Base-by-base conservation (phyloP, 345 rosid species). In the Citrus cavaleriei region DNA sequence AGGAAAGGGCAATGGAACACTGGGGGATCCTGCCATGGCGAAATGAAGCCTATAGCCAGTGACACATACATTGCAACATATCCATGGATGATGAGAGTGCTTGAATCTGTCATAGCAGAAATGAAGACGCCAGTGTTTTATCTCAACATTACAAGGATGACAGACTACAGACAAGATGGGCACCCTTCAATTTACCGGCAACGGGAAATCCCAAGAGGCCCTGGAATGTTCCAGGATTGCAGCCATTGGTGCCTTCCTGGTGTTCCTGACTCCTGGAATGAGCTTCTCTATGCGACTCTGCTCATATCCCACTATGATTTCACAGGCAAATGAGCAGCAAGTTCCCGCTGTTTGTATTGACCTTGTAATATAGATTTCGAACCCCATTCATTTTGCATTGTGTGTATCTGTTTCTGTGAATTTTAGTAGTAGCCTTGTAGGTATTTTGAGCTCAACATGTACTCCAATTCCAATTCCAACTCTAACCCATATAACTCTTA, bases 241-340 rank as follows among this genome's bases (percentile, higher is more conserved):
- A 90, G 92, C 81, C 97, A 91, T 60, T 93, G 97, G 95, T 91
- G 95, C 68, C 83, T 93, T 27, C 95, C 95, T 27, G 95, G 94
- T 55, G 93, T 91, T 80, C 95, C 97, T 2, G 97, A 93, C 70
- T 84, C 87, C 49, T 91, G 94, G 97, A 93, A 91, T 65, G 89
- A 93, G 74, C 91, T 93, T 79, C 87, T 93, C 49, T 91, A 88
- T 57, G 90, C 90, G 73, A 85, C 89, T 63, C 75, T 91, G 59
- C 71, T 89, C 2, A 57, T 79, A 9, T 89, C 92, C 35, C 70
- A 65, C 19, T 77, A 78, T 85, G 82, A 83, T 46, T 75, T 62
- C 21, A 21, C 24, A 42, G 30, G 27, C 78, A 40, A 62, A 63
- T 59, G 19, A 55, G 6, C 63, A 61, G 65, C 28, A 60, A 73